Percentiles rank a stretch among this genome's conserved stretches.
Conservation (phyloP, 192 early-diverging fungal genomes). For the Rhizophagus clarus region DNA sequence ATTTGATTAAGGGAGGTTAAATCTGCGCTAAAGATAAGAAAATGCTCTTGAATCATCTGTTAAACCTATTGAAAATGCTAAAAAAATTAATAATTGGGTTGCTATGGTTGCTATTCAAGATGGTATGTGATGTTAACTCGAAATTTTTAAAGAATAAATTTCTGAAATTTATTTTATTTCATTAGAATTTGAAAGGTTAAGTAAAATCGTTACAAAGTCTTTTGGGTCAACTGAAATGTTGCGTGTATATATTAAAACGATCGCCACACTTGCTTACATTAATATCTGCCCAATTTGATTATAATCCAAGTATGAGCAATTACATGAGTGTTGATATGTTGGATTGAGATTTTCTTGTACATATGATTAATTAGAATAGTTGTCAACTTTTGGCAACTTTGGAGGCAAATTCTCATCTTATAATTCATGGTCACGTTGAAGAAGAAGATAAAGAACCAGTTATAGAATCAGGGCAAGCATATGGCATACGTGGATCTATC, state of each 20-base stretch:
- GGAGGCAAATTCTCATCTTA: conserved; percentile 72
- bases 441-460: conserved; percentile 67
- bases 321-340: conserved; percentile 81
- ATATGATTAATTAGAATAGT: not conserved
- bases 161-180: conserved; percentile 24
- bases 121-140: conserved; percentile 48
- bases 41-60: conserved; percentile 74
- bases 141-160: not conserved
- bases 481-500: conserved; percentile 81
- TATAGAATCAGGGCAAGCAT: conserved; percentile 53
- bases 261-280: conserved; percentile 79
- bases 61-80: conserved; percentile 67
- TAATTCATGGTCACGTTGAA: conserved; percentile 70
- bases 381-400: conserved; percentile 69
- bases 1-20: conserved; percentile 70
- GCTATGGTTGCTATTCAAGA: conserved; percentile 69
- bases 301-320: conserved; percentile 59
- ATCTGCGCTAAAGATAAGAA: conserved; percentile 86
- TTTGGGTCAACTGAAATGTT: conserved; percentile 52
- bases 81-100: conserved; percentile 91
- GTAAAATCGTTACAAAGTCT: conserved; percentile 65
- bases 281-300: conserved; percentile 90
- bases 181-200: conserved; percentile 90
- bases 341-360: conserved; percentile 52
- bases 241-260: conserved; percentile 74